A percentile compares a stretch with the other conserved stretches of the same genome.
Evolutionary conservation across 495 filamentous ascomycete genomes (phyloP).

Genomic region (Beverwykella pulmonaria): DNA sequence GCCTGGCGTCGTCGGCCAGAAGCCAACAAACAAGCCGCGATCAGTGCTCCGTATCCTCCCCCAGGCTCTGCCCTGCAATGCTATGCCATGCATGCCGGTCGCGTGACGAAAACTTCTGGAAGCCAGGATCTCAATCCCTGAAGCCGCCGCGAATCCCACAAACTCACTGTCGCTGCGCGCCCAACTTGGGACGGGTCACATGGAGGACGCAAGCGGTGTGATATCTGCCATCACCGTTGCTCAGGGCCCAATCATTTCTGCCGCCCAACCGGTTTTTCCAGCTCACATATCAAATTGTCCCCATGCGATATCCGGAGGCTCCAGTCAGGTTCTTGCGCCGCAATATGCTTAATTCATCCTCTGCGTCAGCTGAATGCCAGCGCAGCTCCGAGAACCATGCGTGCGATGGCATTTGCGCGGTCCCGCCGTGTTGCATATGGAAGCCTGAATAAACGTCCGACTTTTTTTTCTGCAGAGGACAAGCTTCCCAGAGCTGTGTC

Average conservation of each 20-base stretch:
- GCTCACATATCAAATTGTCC: constrained; percentile 7
- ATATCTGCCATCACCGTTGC: not conserved
- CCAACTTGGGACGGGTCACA: constrained; percentile 3
- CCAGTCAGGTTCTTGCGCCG: not conserved
- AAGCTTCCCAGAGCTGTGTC: not conserved
- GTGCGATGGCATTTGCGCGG: not conserved
- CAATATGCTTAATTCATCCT: constrained; percentile 3
- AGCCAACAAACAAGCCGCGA: not conserved
- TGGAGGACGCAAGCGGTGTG: constrained; percentile 22
- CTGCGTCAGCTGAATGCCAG: constrained; percentile 8
- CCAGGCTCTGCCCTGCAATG: not conserved
- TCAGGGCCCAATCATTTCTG: constrained; percentile 11
- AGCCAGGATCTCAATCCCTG: constrained; percentile 20
- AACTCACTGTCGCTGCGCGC: constrained; percentile 4
- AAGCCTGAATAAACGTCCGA: not conserved
- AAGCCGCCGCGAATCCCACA: constrained; percentile 14
- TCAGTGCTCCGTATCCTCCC: not conserved
- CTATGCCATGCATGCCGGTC: constrained; percentile 18
- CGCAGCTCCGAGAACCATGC: constrained; percentile 4
- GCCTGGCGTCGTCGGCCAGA: too few species aligned
- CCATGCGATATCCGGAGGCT: constrained; percentile 5
- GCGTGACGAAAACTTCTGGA: constrained; percentile 22
- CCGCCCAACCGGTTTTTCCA: constrained; percentile 10
- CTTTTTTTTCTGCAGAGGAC: not conserved
- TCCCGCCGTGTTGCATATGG: not conserved